Evolutionary conservation across 2,329 filamentous ascomycete species (phyloP), one percentile per base, ranked within the genome.

Genomic region (Sclerotinia subarctica): DNA sequence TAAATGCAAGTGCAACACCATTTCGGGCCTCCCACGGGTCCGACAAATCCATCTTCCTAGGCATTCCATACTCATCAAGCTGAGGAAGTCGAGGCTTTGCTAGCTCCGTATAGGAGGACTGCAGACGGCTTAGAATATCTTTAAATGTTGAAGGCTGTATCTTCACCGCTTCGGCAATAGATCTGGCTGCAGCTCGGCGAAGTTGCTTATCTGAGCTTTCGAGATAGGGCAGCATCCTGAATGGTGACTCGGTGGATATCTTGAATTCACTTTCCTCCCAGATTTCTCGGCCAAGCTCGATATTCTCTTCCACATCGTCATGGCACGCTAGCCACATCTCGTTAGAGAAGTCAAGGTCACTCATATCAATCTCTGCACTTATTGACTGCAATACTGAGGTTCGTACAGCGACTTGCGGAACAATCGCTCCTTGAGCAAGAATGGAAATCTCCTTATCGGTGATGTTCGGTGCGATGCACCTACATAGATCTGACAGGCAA

Each of bases 281-380:
- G 47, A 99, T 97, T 17, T 94, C 91, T 64, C 84, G 86, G 8
- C 91, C 94, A 65, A 96, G 83, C 57, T 93, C 92, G 11, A 85
- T 86, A 74, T 98, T 98, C 77, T 98, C 94, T 54, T 90, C 87
- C 26, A 93, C 87, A 73, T 96, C 92, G 72, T 99, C 95, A 75
- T 99, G 94, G 75, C 89, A 94, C 54, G 92, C 92, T 53, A 99
- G 84, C 93, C 93, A 99, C 29, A 99, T 90, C 77, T 98, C 92
- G 70, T 95, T 90, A 3, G 91, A 95, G 75, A 93, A 95, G 42
- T 89, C 86, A 46, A 94, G 83, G 64, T 97, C 94, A 68, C 90
- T 94, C 82, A 99, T 86, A 77, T 98, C 94, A 57, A 99, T 88
- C 72, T 98, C 94, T 26, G 92, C 88, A 76, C 93, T 93, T 74